Evolutionary conservation across 352 stramenopile species (phyloP).

Genomic region (Stramenopiles sp.): DNA sequence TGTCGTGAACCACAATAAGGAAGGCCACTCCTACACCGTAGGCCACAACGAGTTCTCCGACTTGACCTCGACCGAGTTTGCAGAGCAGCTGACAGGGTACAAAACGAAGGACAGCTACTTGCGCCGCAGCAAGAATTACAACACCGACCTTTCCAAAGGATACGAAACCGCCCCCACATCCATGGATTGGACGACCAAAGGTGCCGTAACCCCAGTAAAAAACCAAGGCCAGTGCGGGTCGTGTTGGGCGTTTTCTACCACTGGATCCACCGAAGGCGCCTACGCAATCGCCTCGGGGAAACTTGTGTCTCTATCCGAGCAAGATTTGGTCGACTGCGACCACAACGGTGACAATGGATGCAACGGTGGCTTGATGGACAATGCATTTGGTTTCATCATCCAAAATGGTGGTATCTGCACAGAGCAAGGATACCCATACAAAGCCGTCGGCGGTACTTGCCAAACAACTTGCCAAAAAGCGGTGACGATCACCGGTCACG

Average conservation of each 20-base stretch:
- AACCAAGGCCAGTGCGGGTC: constrained; percentile 93
- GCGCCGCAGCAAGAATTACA: neutral
- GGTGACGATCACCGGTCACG: constrained; percentile 41
- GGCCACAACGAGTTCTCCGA: constrained; percentile 81
- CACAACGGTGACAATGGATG: constrained; percentile 79
- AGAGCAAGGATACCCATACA: constrained; percentile 86
- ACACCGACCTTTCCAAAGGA: constrained; percentile 21
- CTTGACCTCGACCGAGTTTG: constrained; percentile 83
- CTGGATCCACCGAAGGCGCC: constrained; percentile 87
- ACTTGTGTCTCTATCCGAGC: constrained; percentile 77
- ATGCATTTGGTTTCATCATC: constrained; percentile 86
- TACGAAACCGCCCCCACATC: constrained; percentile 32
- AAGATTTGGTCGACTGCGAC: constrained; percentile 94
- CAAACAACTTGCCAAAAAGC: constrained; percentile 15
- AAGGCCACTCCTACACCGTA: constrained; percentile 53
- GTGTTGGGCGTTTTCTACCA: constrained; percentile 97
- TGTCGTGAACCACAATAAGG: constrained; percentile 51
- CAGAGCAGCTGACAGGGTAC: constrained; percentile 24
- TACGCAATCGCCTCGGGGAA: constrained; percentile 71
- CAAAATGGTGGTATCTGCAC: constrained; percentile 67
- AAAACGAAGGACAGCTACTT: neutral
- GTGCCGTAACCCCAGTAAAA: constrained; percentile 85
- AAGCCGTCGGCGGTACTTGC: constrained; percentile 42
- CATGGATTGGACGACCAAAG: constrained; percentile 82
- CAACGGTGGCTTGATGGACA: constrained; percentile 89